phyloP scores from a whole-genome alignment of 2,329 filamentous ascomycete species.

The Monosporascus sp. region DNA sequence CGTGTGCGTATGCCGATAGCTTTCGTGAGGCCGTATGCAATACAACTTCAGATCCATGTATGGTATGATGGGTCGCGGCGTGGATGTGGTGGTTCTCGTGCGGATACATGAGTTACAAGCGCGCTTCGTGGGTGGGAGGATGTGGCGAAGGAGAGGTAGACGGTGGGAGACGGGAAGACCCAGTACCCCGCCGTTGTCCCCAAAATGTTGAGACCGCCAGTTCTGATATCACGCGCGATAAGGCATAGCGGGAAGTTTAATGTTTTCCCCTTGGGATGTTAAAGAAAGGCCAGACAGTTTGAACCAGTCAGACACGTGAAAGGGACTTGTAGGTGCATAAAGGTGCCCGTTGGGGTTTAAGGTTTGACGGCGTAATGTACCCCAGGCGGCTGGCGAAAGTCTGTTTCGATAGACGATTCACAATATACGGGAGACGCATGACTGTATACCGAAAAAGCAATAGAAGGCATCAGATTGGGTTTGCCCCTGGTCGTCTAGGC shows the following conservation, averaged over 20 bases:
- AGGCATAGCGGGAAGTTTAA: not conserved
- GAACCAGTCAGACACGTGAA: not conserved
- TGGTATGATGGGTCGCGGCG: not conserved
- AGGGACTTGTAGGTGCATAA: not conserved
- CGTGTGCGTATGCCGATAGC: slow-evolving; percentile 28
- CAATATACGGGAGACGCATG: not conserved
- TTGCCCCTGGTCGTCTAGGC: not conserved
- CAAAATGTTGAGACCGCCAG: not conserved
- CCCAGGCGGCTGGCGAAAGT: not conserved
- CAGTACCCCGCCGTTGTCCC: not conserved
- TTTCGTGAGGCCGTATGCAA: slow-evolving; percentile 16
- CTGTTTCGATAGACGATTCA: not conserved
- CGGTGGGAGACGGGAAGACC: not conserved
- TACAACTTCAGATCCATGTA: not conserved
- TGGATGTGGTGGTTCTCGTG: not conserved
- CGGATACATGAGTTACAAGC: not conserved
- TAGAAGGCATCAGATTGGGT: not conserved
- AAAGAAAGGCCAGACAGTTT: not conserved
- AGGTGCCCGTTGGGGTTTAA: not conserved
- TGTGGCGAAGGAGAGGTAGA: not conserved
- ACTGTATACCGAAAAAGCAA: not conserved
- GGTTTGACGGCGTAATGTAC: not conserved
- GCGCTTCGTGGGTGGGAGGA: not conserved
- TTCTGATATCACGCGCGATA: not conserved
- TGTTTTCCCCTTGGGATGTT: not conserved